phyloP scores from a whole-genome alignment of 129 eudicot genomes.

The Logfia minima region DNA sequence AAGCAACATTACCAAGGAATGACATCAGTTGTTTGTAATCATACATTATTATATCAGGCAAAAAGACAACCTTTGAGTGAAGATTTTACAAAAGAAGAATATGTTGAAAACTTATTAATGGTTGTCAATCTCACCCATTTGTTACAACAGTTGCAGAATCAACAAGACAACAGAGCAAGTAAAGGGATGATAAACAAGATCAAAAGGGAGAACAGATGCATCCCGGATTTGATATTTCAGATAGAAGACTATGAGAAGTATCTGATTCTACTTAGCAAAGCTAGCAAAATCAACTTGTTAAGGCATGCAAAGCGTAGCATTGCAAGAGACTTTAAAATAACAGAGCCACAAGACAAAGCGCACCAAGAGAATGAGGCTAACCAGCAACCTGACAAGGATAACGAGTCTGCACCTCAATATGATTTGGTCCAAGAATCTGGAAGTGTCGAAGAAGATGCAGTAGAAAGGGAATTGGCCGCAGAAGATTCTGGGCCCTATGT shows the following conservation, averaged over 20 bases:
- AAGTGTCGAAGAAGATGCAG: conserved; percentile 37
- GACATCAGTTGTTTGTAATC: neutral
- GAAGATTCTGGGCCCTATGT: conserved; percentile 48
- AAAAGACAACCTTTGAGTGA: conserved; percentile 2
- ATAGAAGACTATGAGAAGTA: conserved; percentile 84
- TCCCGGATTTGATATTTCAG: conserved; percentile 82
- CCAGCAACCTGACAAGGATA: conserved; percentile 30
- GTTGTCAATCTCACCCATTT: neutral
- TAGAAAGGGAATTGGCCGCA: conserved; percentile 31
- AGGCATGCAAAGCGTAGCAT: conserved; percentile 89
- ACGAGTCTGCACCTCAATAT: conserved; percentile 28
- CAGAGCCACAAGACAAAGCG: conserved; percentile 21
- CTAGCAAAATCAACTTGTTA: conserved; percentile 55
- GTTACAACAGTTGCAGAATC: conserved; percentile 45
- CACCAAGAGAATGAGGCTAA: conserved; percentile 34
- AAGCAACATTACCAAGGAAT: neutral
- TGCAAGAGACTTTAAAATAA: conserved; percentile 67
- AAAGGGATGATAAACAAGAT: conserved; percentile 71
- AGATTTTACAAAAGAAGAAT: neutral
- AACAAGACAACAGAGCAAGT: conserved; percentile 48
- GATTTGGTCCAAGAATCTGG: conserved; percentile 40
- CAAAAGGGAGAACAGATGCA: conserved; percentile 80
- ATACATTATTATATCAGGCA: neutral
- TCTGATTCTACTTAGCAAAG: conserved; percentile 71
- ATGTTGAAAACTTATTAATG: neutral